Conservation (phyloP, 2,329 filamentous ascomycete genomes). For the Ceratocystis papillata region DNA sequence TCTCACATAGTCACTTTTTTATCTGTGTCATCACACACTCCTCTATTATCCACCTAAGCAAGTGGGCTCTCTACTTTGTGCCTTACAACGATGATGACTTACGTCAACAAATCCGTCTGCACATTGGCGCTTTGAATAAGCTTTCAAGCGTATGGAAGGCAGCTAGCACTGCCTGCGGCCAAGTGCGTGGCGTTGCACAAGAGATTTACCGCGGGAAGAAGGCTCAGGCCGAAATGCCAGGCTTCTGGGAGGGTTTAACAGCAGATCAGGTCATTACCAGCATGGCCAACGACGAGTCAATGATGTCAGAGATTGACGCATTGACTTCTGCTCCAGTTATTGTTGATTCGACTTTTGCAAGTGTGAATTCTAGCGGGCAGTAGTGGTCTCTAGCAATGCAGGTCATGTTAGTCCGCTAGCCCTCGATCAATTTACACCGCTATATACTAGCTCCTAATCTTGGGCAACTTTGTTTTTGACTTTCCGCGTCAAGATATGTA, state of each 20-base stretch:
- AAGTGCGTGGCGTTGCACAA: conserved; percentile 69
- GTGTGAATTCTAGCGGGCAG: not conserved
- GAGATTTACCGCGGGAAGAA: conserved; percentile 56
- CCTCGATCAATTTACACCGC: not conserved
- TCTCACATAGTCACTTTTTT: conserved; percentile 73
- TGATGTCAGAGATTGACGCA: conserved; percentile 47
- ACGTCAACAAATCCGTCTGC: conserved; percentile 66
- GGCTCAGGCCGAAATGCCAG: conserved; percentile 42
- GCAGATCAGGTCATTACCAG: conserved; percentile 46
- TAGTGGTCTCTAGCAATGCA: not conserved
- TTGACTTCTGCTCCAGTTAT: conserved; percentile 22
- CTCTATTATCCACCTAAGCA: conserved; percentile 70
- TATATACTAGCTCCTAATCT: too few species aligned
- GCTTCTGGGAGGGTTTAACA: conserved; percentile 45
- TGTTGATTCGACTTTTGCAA: conserved; percentile 7
- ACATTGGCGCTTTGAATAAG: conserved; percentile 62
- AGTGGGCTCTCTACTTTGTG: conserved; percentile 58
- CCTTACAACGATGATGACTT: conserved; percentile 53
- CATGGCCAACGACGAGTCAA: conserved; percentile 47
- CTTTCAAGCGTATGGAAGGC: conserved; percentile 63
- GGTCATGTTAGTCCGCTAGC: too few species aligned
- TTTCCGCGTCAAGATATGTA: too few species aligned
- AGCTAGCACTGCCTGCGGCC: conserved; percentile 55
- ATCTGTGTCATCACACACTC: conserved; percentile 68
- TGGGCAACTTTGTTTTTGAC: too few species aligned